Base-by-base conservation (phyloP, 1,284 basidiomycete genomes). In the Violaceomyces palustris region DNA sequence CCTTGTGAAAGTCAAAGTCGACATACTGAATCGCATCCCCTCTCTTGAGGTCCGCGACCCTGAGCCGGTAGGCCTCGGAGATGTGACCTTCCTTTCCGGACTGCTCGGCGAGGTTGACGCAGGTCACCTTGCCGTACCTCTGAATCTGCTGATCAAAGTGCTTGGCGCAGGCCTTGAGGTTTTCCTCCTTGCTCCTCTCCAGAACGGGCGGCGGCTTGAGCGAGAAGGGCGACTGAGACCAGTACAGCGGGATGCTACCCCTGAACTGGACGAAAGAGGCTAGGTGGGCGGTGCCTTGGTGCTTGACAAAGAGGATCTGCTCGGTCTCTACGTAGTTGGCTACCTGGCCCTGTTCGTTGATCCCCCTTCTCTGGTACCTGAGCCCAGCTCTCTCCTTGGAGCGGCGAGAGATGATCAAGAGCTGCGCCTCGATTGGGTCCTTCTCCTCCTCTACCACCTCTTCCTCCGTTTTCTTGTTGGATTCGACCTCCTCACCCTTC, bases 241-340 rank as follows among this genome's bases (percentile, higher is more conserved):
- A 98, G 72, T 96, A 98, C 43, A 97, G 39, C 0, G 68, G 68
- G 19, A 69, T 88, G 58, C 87, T 91, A 42, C 94, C 93, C 55
- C 93, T 83, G 33, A 93, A 82, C 79, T 98, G 92, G 35, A 85
- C 84, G 74, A 89, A 96, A 67, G 88, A 91, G 67, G 82, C 85
- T 50, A 88, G 82, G 45, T 86, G 83, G 45, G 87, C 84, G 9
- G 85, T 86, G 50, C 84, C 84, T 40, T 80, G 81, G n/a, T n/a
- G 51, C 69, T 59, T 93, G 89, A 4, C 81, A 84, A 35, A 59
- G 66, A 97, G 82, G 33, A 96, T 79, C 0, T 87, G 87, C 76
- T 98, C 93, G 6, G 92, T 93, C 85, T 92, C 93, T 23, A 94
- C 93, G 75, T 94, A 97, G 71, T 98, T 97, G 37, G 94, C 94